Evolutionary conservation across 176 grass and related monocot genomes (phyloP), one percentile per base, ranked within the genome.

Genomic region (Puya raimondii): DNA sequence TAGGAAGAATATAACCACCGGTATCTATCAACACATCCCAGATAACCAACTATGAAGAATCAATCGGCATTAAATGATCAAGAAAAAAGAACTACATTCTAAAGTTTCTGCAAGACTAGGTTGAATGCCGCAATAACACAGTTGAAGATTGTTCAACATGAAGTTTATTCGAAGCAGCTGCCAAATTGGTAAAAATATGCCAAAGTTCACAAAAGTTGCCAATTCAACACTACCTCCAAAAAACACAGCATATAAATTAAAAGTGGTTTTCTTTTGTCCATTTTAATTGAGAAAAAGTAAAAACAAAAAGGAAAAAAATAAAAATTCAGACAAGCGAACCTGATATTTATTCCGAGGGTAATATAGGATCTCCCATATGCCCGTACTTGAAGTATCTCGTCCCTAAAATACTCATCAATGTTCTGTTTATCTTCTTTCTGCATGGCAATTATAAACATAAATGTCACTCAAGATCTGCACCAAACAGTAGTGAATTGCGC

Each of bases 331-430:
- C 51, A 80, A 11, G 73, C 15, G 25, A 64, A 99, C 90, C 94
- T 99, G 74, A 93, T 93, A 83, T 99, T 88, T 78, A 99, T 79
- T 82, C 87, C 94, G 75, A 99, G 89, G 66, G 72, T 83, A 70
- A 99, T 82, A 82, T 90, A 99, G 1, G 87, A 84, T 54, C 84
- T 79, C 25, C 94, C 90, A 90, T 87, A 99, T 72, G 94, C 85
- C 80, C 94, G 86, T 70, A 93, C 90, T 81, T 88, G 85, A 74
- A 99, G 87, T 80, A 99, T 80, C 81, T 99, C 94, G 76, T 99
- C 86, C 47, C 84, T 76, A 80, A 51, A 93, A 84, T 68, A 90
- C 76, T 84, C 84, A 63, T 70, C 81, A 68, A 47, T 72, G 18
- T 51, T 70, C 13, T 18, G 71, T 65, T 72, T 75, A 48, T 76